Evolutionary conservation across 371 early-diverging fungal species (phyloP), one percentile per base, ranked within the genome.

Genomic region (Haplosporangium sp.): DNA sequence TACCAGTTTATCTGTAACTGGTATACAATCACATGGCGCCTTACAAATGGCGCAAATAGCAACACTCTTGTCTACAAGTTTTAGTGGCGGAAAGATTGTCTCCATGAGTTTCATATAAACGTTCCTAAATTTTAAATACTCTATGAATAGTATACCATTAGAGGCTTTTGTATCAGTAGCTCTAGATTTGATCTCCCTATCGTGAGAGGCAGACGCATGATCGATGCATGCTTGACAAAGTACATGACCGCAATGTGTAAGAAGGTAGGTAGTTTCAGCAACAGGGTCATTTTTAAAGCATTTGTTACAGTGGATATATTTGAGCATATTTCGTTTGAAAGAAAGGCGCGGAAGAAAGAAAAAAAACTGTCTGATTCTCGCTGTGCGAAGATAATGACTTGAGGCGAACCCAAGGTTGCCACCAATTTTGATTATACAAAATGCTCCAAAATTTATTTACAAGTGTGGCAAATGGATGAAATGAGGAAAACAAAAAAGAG

Each of bases 231-330:
- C 20, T 11, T 65, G 65, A 53, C 82, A 81, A 6, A 72, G 56
- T 15, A 81, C 59, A 63, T 81, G 82, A 0, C 82, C 82, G 39
- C 82, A 81, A 19, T 71, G 57, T 27, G 76, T 69, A 47, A 81
- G 52, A 63, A 69, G 52, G 44, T 74, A 81, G 1, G 19, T 11
- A 17, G 60, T 38, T 9, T 69, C 69, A 4, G 45, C n/a, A 7
- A 61, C 35, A 8, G 82, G 55, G 11, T 67, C 65, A 9, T 42
- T 60, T 38, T 61, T 62, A 56, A 75, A 81, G 66, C 82, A 81
- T 34, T 72, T 81, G 50, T 75, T 71, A 39, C 82, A 81, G 35
- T 81, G 75, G 27, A 81, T 55, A 65, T 62, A 59, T 45, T 70
- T 69, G 61, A 68, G 56, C 60, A 71, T 55, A 27, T 27, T 27